Conservation (phyloP, 495 filamentous ascomycete genomes). For the Neurospora pannonica region DNA sequence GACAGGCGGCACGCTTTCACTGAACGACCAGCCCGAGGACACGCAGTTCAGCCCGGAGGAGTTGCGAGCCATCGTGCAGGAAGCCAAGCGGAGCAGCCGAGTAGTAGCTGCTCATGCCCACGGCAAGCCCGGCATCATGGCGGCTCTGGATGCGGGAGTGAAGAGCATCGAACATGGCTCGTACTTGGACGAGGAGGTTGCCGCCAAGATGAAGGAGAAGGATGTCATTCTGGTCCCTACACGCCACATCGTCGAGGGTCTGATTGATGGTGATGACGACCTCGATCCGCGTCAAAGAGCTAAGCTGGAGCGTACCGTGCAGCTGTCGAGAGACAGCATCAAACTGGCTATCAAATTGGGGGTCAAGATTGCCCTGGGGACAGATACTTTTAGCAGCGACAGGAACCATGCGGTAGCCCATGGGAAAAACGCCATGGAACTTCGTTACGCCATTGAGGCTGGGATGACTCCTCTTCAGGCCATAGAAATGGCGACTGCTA, state of each 20-base stretch:
- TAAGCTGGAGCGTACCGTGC: constrained; percentile 28
- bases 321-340: constrained; percentile 2
- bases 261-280: constrained; percentile 22
- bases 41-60: constrained; percentile 44
- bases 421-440: constrained; percentile 40
- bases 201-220: constrained; percentile 38
- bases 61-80: constrained; percentile 37
- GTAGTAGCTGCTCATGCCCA: constrained; percentile 42
- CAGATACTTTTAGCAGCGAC: constrained; percentile 23
- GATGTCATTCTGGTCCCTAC: constrained; percentile 37
- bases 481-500: constrained; percentile 45
- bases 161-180: constrained; percentile 39
- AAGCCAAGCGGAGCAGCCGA: constrained; percentile 34
- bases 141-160: constrained; percentile 36
- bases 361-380: constrained; percentile 33
- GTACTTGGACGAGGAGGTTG: constrained; percentile 36
- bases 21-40: constrained; percentile 35
- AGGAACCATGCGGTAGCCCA: constrained; percentile 1
- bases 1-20: constrained; percentile 37
- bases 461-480: constrained; percentile 43
- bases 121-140: constrained; percentile 43
- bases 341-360: constrained; percentile 35
- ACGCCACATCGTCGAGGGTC: constrained; percentile 28
- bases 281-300: constrained; percentile 16
- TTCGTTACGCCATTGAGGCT: constrained; percentile 39